Evolutionary conservation across 208 protist genomes (phyloP).

Genomic region (Leishmania turanica): DNA sequence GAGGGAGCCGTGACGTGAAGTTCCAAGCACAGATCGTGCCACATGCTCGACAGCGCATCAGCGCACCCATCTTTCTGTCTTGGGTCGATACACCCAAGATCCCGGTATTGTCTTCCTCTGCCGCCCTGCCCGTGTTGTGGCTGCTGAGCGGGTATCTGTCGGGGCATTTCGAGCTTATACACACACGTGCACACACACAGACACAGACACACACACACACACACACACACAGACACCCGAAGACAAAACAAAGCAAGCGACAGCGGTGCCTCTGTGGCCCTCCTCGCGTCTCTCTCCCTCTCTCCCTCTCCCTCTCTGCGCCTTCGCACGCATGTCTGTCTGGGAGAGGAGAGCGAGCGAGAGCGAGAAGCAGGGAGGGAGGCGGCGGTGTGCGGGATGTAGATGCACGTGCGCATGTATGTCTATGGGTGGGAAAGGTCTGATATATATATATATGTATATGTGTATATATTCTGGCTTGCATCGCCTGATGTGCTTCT

Average conservation of each 20-base stretch:
- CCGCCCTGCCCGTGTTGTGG: too few species aligned
- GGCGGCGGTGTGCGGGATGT: neutral
- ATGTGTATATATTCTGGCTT: neutral
- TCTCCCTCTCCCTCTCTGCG: neutral
- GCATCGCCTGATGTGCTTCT: neutral
- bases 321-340: neutral
- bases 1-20: too few species aligned
- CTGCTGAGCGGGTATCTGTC: too few species aligned
- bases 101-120: too few species aligned
- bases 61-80: neutral
- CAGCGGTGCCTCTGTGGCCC: neutral
- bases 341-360: neutral
- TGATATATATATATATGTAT: neutral
- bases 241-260: neutral
- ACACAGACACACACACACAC: too few species aligned
- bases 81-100: too few species aligned
- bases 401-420: neutral
- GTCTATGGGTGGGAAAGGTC: neutral
- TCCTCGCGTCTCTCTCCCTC: neutral
- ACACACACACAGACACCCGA: too few species aligned
- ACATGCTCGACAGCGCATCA: neutral
- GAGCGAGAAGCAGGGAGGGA: neutral
- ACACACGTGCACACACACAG: too few species aligned
- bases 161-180: too few species aligned
- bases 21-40: neutral